Evolutionary conservation across 2,329 filamentous ascomycete genomes (phyloP).

Genomic region (Microsporum ferrugineum): DNA sequence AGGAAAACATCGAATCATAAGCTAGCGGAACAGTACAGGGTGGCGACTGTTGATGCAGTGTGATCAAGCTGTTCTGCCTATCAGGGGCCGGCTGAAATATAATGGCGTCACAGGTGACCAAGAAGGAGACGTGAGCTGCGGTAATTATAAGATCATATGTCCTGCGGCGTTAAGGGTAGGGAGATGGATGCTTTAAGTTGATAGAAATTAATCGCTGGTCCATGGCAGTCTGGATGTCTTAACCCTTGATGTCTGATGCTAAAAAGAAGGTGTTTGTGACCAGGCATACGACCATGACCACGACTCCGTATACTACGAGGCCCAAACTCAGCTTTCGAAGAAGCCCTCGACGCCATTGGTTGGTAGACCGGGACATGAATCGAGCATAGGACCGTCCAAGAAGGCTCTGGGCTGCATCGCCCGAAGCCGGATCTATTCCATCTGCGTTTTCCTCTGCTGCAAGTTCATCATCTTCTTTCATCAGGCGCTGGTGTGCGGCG

Average conservation of each 20-base stretch:
- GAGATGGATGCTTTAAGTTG: not conserved
- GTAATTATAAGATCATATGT: slow-evolving; percentile 2
- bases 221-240: too few relatives aligned
- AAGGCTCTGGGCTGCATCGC: slow-evolving; percentile 16
- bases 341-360: slow-evolving; percentile 50
- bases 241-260: slow-evolving; percentile 37
- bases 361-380: slow-evolving; percentile 50
- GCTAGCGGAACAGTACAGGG: not conserved
- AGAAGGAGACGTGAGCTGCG: not conserved
- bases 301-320: slow-evolving; percentile 68
- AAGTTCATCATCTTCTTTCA: slow-evolving; percentile 78
- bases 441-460: slow-evolving; percentile 32
- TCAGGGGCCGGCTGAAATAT: not conserved
- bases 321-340: slow-evolving; percentile 63
- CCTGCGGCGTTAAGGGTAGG: not conserved
- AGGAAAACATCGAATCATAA: not conserved
- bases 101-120: not conserved
- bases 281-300: slow-evolving; percentile 84
- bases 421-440: slow-evolving; percentile 16
- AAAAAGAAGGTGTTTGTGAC: slow-evolving; percentile 74
- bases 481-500: slow-evolving; percentile 68
- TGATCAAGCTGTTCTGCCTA: not conserved
- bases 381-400: slow-evolving; percentile 35
- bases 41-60: not conserved
- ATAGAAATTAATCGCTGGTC: not conserved